Evolutionary conservation across 345 rosid genomes (phyloP), one percentile per base, ranked within the genome.

Genomic region (Boechera retrofracta): DNA sequence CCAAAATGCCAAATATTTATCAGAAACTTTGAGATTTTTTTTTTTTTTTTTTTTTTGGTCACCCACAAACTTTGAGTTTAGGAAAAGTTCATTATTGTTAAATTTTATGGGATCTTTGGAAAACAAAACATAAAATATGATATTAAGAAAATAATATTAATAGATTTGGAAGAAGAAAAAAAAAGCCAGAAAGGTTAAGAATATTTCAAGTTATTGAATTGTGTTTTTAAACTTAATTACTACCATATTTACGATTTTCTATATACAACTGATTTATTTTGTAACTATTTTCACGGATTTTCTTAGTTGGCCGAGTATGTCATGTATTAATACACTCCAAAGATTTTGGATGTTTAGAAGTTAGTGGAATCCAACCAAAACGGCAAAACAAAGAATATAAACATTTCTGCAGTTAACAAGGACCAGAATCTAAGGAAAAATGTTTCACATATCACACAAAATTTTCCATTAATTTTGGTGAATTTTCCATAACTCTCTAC

Each of bases 381-480:
- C 57, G 58, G 49, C 65, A 65, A 74, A 32, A 55, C 48, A 67
- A 67, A 75, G 79, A 67, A 57, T 53, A 75, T 67, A 61, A 59
- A 48, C 73, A 75, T 1, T 36, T 29, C 21, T 51, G 48, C 64
- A 21, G 6, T 31, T 51, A 41, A 60, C 69, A 69, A 41, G 74
- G 69, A 29, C 69, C 70, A 53, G 2, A 53, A 52, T 69, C 41
- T 69, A 15, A 33, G 75, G 71, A 3, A 33, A 52, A 52, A 52
- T 76, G 65, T 76, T 51, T 76, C 69, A 62, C 69, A 76, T 61
- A 57, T 53, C 32, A 33, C 39, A 38, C 56, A 6, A 8, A 45
- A 15, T 6, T n/a, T 61, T 28, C 74, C 63, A n/a, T 38, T 59
- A 28, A 26, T 58, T 59, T 47, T 58, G 33, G 51, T 67, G 36